Evolutionary conservation across 1,139 yeast species (phyloP).

Genomic region (Pichia sp.): DNA sequence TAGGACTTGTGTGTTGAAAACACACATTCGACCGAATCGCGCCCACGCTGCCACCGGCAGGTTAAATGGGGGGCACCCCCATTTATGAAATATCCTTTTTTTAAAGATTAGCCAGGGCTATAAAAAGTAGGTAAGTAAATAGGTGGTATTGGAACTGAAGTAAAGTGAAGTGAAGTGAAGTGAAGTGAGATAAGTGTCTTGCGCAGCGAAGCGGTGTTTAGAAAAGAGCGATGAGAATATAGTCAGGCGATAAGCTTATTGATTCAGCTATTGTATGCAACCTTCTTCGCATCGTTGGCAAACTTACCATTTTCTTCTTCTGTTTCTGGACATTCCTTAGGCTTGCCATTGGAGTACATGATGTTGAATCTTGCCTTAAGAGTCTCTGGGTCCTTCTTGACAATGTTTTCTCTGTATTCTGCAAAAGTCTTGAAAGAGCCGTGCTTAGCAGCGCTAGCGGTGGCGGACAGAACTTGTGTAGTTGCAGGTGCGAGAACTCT

Average conservation of each 20-base stretch:
- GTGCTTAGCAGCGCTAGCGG: neutral
- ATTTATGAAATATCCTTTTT: too few species aligned
- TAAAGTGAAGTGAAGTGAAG: neutral
- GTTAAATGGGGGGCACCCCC: too few species aligned
- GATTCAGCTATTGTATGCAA: slow-evolving; percentile 22
- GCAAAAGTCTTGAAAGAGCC: slow-evolving; percentile 45
- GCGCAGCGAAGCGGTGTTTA: too few species aligned
- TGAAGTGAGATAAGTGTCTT: neutral
- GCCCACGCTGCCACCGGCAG: too few species aligned
- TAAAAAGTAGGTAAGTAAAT: too few species aligned
- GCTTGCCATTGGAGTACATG: slow-evolving; percentile 12
- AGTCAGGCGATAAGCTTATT: too few species aligned
- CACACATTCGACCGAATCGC: too few species aligned
- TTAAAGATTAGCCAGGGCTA: too few species aligned
- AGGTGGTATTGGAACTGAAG: too few species aligned
- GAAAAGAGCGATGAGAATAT: too few species aligned
- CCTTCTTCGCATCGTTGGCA: slow-evolving; percentile 21
- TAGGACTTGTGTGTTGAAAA: too few species aligned
- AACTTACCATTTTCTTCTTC: slow-evolving; percentile 13
- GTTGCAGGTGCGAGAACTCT: neutral
- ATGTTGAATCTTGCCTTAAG: slow-evolving; percentile 23
- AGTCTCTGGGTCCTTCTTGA: slow-evolving; percentile 46
- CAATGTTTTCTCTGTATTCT: slow-evolving; percentile 46
- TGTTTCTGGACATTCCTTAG: slow-evolving; percentile 13
- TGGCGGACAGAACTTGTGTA: too few species aligned